Conservation (phyloP, 2,329 filamentous ascomycete genomes). For the Aspergillus proliferans region DNA sequence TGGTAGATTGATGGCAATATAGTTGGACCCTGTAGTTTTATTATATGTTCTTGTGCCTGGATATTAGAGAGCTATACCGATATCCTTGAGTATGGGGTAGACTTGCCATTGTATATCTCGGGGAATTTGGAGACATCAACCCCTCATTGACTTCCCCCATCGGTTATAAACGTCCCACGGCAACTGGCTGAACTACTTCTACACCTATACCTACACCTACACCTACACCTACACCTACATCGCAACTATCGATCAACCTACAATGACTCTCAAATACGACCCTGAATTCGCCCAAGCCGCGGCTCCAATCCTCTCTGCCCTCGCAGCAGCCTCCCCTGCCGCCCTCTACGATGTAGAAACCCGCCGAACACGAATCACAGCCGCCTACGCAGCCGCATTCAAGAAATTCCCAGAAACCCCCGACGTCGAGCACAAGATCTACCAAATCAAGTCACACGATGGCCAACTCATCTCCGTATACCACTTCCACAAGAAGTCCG, state of each 20-base stretch:
- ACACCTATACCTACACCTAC: too few species aligned
- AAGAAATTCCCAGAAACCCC: constrained; percentile 7
- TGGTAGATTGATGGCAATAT: too few species aligned
- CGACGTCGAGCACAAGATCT: constrained; percentile 11
- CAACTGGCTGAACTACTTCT: too few species aligned
- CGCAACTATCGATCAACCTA: neutral
- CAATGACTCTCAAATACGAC: constrained; percentile 16
- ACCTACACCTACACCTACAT: too few species aligned
- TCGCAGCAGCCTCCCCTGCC: constrained; percentile 5
- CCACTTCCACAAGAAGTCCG: constrained; percentile 9
- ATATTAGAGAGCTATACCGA: too few species aligned
- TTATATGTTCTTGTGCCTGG: too few species aligned
- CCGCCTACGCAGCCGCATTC: constrained; percentile 6
- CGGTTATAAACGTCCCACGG: too few species aligned
- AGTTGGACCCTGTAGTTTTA: too few species aligned
- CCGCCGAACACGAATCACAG: constrained; percentile 4
- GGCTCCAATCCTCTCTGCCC: constrained; percentile 8
- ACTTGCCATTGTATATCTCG: too few species aligned
- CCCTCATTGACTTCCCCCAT: too few species aligned
- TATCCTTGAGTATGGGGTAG: too few species aligned
- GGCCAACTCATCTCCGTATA: constrained; percentile 14
- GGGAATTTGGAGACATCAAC: too few species aligned
- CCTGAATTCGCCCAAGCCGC: constrained; percentile 12
- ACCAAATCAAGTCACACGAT: constrained; percentile 15
- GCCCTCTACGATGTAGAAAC: constrained; percentile 12